Percentiles rank a stretch among this genome's conserved stretches.
Conservation (phyloP, 2,329 filamentous ascomycete genomes). For the Fonsecaea multimorphosa region DNA sequence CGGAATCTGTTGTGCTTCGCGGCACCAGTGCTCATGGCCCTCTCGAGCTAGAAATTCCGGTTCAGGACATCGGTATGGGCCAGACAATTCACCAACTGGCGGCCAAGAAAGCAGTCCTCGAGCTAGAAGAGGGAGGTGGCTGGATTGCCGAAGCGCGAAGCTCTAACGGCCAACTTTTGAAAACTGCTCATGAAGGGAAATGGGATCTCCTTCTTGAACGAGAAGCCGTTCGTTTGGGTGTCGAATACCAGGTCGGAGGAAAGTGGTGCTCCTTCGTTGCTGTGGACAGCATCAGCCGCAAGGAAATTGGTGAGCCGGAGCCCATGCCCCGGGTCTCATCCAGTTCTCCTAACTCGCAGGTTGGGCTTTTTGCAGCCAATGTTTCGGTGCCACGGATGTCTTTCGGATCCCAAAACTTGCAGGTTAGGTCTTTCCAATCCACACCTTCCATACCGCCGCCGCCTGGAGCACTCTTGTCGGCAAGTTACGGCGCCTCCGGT, state of each 20-base stretch:
- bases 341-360: no score
- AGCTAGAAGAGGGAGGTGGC: constrained; percentile 73
- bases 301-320: no score
- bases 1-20: constrained; percentile 64
- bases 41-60: constrained; percentile 68
- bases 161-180: constrained; percentile 52
- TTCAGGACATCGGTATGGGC: constrained; percentile 57
- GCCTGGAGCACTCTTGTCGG: no score
- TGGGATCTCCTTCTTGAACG: constrained; percentile 67
- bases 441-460: no score
- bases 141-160: constrained; percentile 65
- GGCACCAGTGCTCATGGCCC: constrained; percentile 64
- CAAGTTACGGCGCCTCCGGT: no score
- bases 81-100: constrained; percentile 73
- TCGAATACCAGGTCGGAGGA: constrained; percentile 69
- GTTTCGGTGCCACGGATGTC: no score
- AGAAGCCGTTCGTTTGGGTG: constrained; percentile 70
- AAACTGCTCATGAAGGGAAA: constrained; percentile 55
- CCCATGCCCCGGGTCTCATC: no score
- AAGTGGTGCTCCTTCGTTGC: constrained; percentile 78
- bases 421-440: no score
- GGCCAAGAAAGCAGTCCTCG: constrained; percentile 69
- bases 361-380: no score
- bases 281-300: constrained; percentile 53
- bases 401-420: no score